Base-by-base conservation (phyloP, 2,329 filamentous ascomycete genomes). In the Botrytis cinerea region DNA sequence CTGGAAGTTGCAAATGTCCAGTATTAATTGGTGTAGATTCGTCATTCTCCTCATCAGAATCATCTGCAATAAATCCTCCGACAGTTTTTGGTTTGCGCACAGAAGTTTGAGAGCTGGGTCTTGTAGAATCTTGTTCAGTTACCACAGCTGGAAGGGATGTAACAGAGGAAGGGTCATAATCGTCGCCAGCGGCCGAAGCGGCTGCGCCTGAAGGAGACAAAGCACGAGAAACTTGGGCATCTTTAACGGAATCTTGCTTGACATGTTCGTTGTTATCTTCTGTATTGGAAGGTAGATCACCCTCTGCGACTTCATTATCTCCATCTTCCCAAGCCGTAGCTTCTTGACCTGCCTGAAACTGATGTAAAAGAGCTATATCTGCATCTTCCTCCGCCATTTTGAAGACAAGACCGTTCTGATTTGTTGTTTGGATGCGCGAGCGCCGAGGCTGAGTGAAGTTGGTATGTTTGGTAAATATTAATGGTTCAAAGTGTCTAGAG, bases 201-300 rank as follows among this genome's bases (percentile, higher is more conserved):
- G 72, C 76, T 78, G 75, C 74, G 75, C 73, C 78, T 75, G 80
- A 79, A 77, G 79, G 78, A 78, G 80, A 80, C 75, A 81, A 78
- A 80, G 78, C 79, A 81, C 80, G 76, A 78, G 80, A 78, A 78
- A 79, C 78, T 80, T 80, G 79, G 76, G 81, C 80, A 81, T 81
- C 80, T 81, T 78, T 76, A 81, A 79, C 75, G 75, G 77, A 78
- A 79, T 81, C 78, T 81, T 79, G 78, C 80, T 80, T 79, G 76
- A 79, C 76, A 79, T 80, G 77, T 77, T 80, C 74, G 77, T 78
- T 80, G 79, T 77, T 81, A 81, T 79, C 75, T 75, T 81, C 80
- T 80, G 78, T 80, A 81, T 80, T 79, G 78, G 80, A 78, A 79
- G 79, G 76, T 78, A 77, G 72, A 76, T 78, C 79, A 76, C 75